Conservation (phyloP, 1,284 basidiomycete genomes). For the Pseudozyma hubeiensis region DNA sequence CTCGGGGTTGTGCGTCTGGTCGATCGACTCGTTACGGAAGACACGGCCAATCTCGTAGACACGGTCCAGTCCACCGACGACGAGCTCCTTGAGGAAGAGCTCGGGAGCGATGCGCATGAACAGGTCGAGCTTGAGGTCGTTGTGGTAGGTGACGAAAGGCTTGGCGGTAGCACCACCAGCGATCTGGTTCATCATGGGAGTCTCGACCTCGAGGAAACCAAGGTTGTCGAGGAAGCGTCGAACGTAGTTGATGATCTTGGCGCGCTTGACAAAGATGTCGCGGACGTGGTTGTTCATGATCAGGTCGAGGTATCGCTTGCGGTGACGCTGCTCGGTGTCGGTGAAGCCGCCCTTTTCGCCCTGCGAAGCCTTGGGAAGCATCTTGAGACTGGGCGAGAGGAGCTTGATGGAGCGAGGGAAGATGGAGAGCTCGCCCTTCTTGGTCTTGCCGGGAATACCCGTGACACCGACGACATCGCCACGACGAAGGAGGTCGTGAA, state of each 20-base stretch:
- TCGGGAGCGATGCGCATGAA: slow-evolving; percentile 98
- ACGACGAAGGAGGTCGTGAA: slow-evolving; percentile 88
- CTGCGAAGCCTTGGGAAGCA: slow-evolving; percentile 74
- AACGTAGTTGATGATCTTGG: slow-evolving; percentile 72
- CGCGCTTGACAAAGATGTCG: slow-evolving; percentile 88
- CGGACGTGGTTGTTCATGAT: slow-evolving; percentile 93
- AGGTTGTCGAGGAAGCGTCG: slow-evolving; percentile 89
- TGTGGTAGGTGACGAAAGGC: slow-evolving; percentile 98
- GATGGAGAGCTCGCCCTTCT: slow-evolving; percentile 95
- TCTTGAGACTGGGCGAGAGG: slow-evolving; percentile 94
- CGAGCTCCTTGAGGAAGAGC: slow-evolving; percentile 96
- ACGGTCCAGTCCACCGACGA: slow-evolving; percentile 95
- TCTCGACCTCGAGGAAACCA: slow-evolving; percentile 99
- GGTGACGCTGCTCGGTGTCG: slow-evolving; percentile 95
- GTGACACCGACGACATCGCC: slow-evolving; percentile 95
- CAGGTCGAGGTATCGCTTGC: slow-evolving; percentile 98
- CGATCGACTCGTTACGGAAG: slow-evolving; percentile 98
- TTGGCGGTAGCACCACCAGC: slow-evolving; percentile 98
- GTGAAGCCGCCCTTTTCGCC: slow-evolving; percentile 74
- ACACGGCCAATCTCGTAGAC: slow-evolving; percentile 99
- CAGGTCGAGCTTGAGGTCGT: slow-evolving; percentile 96
- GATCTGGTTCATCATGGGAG: slow-evolving; percentile 96
- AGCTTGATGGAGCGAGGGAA: slow-evolving; percentile 84
- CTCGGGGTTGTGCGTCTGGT: slow-evolving; percentile 77
- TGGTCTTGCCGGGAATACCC: slow-evolving; percentile 89